Base-by-base conservation (phyloP, 2,329 filamentous ascomycete genomes). In the Onygenales sp. region DNA sequence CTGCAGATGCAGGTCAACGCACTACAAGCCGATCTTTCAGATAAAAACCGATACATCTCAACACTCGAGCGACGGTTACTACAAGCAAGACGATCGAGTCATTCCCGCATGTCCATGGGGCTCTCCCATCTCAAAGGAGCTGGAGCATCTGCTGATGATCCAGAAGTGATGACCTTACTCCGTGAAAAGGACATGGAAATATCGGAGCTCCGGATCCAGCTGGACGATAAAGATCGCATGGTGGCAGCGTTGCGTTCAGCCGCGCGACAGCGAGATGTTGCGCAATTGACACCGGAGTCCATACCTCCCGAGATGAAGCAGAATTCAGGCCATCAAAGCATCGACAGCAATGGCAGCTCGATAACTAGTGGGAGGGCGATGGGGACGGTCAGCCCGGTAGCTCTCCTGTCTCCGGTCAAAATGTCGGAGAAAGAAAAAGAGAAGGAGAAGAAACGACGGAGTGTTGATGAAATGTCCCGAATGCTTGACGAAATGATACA, bases 401-500 rank as follows among this genome's bases (percentile, higher is more conserved):
- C 64, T n/a, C 60, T 69, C 9, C 60, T 67, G 33, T 66, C 55
- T 27, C 56, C 56, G 2, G 53, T 43, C 46, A 60, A 55, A 52
- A 55, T 48, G 41, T 33, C 31, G 2, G 63, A 68, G 21, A 69
- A 69, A 55, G 65, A 68, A 31, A 69, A 69, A 55, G 65, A 68
- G 27, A 61, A 67, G 50, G 78, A 78, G 51, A 79, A 77, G 58
- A 78, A 80, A 49, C 76, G 76, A 10, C 83, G 80, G 73, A 89
- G 87, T 60, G 86, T 93, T 36, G 90, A 95, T 61, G 91, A 95
- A 70, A 91, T 96, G 84, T 95, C 88, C 60, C 83, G 84, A 63
- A 90, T 96, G 74, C 79, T 96, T 31, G 92, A 97, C 63, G 89
- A 95, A 71, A 96, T 97, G 92, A 93, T 96, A 55, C 87, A 91